Conservation (phyloP, 2,329 filamentous ascomycete species). For the Knufia fluminis region DNA sequence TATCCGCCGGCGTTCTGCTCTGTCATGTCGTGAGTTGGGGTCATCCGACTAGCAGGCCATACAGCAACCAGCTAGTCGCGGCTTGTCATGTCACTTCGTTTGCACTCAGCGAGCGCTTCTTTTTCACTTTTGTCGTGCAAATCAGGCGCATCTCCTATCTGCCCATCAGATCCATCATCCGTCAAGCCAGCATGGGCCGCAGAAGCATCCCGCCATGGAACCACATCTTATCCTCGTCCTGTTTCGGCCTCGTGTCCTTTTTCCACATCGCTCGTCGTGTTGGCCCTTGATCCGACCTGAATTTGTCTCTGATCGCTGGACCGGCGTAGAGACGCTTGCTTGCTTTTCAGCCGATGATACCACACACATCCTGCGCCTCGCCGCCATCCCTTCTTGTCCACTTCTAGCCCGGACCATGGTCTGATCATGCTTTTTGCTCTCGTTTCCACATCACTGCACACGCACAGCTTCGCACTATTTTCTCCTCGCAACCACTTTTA, state of each 20-base stretch:
- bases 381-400: conserved; percentile 7
- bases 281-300: conserved; percentile 7
- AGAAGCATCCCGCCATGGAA: conserved; percentile 5
- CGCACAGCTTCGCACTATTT: conserved; percentile 8
- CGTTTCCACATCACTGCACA: conserved; percentile 7
- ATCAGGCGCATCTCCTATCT: not conserved
- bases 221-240: conserved; percentile 4
- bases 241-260: too few species aligned
- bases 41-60: conserved; percentile 3
- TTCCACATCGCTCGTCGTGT: not conserved
- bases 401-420: conserved; percentile 9
- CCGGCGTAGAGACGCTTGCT: conserved; percentile 8
- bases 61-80: conserved; percentile 1
- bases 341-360: conserved; percentile 10
- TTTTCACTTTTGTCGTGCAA: not conserved
- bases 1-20: conserved; percentile 4
- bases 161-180: conserved; percentile 2
- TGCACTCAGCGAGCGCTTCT: conserved; percentile 8
- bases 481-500: not conserved
- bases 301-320: conserved; percentile 5
- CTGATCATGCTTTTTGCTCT: conserved; percentile 10
- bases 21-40: not conserved
- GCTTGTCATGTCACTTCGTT: conserved; percentile 9
- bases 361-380: conserved; percentile 10
- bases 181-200: conserved; percentile 4